Conservation (phyloP, 352 stramenopile genomes). For the Phytophthora europaea region DNA sequence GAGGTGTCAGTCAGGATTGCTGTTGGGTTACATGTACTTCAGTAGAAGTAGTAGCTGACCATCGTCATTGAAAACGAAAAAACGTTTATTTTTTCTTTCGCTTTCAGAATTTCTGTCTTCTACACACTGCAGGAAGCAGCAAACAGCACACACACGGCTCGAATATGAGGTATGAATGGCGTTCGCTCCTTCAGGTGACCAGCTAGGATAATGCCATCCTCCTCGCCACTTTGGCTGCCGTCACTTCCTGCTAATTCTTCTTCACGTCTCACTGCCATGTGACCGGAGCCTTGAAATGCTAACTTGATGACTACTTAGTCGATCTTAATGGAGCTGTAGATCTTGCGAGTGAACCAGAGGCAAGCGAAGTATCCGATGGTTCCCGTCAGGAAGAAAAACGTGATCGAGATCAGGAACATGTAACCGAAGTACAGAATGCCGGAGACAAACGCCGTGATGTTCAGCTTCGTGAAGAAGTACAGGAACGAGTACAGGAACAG, state of each 20-base stretch:
- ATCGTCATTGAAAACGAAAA: slow-evolving; percentile 32
- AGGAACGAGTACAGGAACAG: slow-evolving; percentile 99
- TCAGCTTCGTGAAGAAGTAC: slow-evolving; percentile 99
- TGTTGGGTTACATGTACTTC: not conserved
- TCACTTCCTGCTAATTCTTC: slow-evolving; percentile 20
- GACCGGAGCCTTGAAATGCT: slow-evolving; percentile 28
- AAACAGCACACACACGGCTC: slow-evolving; percentile 18
- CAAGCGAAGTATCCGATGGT: slow-evolving; percentile 98
- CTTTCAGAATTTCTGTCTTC: slow-evolving; percentile 34
- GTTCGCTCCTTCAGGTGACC: slow-evolving; percentile 20
- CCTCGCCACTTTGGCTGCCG: slow-evolving; percentile 14
- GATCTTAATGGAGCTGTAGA: slow-evolving; percentile 97
- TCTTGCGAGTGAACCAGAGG: slow-evolving; percentile 99
- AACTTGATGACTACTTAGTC: slow-evolving; percentile 70
- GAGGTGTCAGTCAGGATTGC: not conserved
- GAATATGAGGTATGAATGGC: not conserved
- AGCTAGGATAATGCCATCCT: slow-evolving; percentile 4
- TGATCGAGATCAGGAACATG: slow-evolving; percentile 98
- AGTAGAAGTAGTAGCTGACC: not conserved
- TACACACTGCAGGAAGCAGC: slow-evolving; percentile 32
- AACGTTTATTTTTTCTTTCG: slow-evolving; percentile 42
- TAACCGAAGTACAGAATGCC: slow-evolving; percentile 99
- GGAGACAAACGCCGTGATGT: slow-evolving; percentile 96
- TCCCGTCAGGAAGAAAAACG: slow-evolving; percentile 98
- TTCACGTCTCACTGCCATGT: slow-evolving; percentile 19